A percentile compares a stretch with the other conserved stretches of the same genome.
Conservation (phyloP, 129 eudicot species). For the Sambucus nigra region DNA sequence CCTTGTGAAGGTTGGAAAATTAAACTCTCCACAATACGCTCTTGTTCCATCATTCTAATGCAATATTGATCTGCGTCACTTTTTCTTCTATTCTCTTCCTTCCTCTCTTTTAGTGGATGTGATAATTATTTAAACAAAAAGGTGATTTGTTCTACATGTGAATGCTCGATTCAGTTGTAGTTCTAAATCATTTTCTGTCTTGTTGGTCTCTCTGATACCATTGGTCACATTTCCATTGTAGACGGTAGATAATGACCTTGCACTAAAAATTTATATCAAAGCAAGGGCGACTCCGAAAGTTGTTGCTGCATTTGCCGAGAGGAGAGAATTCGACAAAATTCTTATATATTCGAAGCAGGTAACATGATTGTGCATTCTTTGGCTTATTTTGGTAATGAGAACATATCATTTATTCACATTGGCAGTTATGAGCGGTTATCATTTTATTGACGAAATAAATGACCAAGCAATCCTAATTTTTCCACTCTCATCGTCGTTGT, state of each 20-base stretch:
- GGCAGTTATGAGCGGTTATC: not conserved
- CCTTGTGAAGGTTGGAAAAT: constrained; percentile 69
- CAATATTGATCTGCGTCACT: too few relatives aligned
- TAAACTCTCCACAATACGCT: not conserved
- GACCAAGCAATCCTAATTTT: too few relatives aligned
- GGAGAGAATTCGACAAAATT: constrained; percentile 93
- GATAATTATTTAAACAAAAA: not conserved
- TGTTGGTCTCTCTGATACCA: not conserved
- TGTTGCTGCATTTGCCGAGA: constrained; percentile 97
- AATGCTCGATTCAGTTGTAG: not conserved
- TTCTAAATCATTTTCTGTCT: not conserved
- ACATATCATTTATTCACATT: not conserved
- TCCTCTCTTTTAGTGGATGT: too few relatives aligned
- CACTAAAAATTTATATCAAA: constrained; percentile 81
- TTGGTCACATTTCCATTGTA: constrained; percentile 14
- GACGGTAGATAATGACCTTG: constrained; percentile 98
- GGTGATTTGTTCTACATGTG: not conserved
- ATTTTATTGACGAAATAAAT: not conserved
- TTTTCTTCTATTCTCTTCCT: not conserved
- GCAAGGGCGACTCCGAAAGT: constrained; percentile 99
- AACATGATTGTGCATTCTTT: not conserved
- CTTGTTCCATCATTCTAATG: not conserved
- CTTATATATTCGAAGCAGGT: constrained; percentile 97
- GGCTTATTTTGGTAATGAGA: not conserved
- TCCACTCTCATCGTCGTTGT: too few relatives aligned